Base-by-base conservation (phyloP, 805 yeast genomes). In the Hanseniaspora valbyensis region DNA sequence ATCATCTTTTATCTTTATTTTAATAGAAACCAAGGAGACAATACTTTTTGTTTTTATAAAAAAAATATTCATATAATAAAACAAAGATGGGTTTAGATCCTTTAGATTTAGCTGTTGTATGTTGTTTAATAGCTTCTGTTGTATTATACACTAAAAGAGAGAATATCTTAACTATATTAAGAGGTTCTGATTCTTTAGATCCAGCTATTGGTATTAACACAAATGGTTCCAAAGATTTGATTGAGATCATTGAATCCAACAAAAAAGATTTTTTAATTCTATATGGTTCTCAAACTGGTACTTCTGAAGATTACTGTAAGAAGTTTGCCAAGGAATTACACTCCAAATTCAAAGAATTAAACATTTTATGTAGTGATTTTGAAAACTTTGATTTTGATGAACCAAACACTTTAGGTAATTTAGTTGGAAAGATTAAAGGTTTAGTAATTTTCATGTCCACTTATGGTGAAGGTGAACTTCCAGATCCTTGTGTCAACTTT, bases 381-480 rank as follows among this genome's bases (percentile, higher is more conserved):
- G 95, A 89, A 39, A 90, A 85, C 61, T 88, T 80, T 61, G 96
- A 90, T 57, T 83, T 74, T 60, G 95, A 88, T 38, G 78, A 77
- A 55, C 70, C 92, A 50, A 78, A 78, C 59, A 40, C 42, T 4
- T 28, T 48, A 19, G 51, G 51, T 14, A 34, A 30, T 21, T 66
- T 90, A 55, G 75, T 80, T 19, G 68, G 70, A 16, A 75, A 76
- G 53, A 69, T 76, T 50, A 50, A 44, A 28, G 68, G 76, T n/a
- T 79, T 79, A 19, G 78, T 87, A 54, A 81, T 90, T 60, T 73
- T 90, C 61, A 72, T 88, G 69, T 92, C 97, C 29, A 87, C 96
- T 10, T 92, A 92, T 60, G 98, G 98, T 58, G 98, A 90, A 69
- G 98, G 98, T 62, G 98, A 90, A 65, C 95, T 95, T 58, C 90